Evolutionary conservation across 2,329 filamentous ascomycete species (phyloP), one percentile per base, ranked within the genome.

Genomic region (Atkinsonella texensis): DNA sequence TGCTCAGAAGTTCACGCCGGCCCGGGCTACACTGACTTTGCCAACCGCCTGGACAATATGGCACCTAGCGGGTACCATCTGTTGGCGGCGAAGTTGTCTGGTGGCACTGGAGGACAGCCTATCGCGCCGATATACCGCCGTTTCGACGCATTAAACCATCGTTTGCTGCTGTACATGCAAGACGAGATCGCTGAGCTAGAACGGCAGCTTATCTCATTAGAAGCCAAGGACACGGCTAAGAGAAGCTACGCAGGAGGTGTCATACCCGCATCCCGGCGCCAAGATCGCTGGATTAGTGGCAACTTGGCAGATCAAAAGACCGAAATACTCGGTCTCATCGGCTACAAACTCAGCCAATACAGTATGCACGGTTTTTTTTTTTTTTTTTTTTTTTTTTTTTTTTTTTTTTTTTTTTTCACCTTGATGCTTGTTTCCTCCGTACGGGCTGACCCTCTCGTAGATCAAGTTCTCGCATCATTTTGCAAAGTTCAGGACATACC

Each of bases 131-230:
- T 95, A 53, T 95, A 95, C 65, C 81, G 90, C 43, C 84, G 84
- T 52, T 96, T 96, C 61, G 84, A 87, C 63, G 76, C 80, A 11
- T 70, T 95, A 17, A 90, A 93, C 59, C 89, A 95, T 63, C 83
- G 90, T 2, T 70, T 95, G 2, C 70, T 96, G 2, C 73, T 95
- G 0, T 83, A 93, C 55, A 74, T 95, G 15, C 90, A 95, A 65
- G 89, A 95, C 62, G 88, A 95, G 64, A 79, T 95, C 17, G 74
- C 76, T 32, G 85, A 91, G 59, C 72, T 95, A 39, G 89, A 95
- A 66, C 83, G 89, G 60, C 81, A 90, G 52, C 75, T 96, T 1
- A 77, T 80, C 17, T 72, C 74, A 0, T 68, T 93, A 1, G 90
- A 95, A 60, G 69, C 68, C 18, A 67, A 69, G 1, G 78, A 81